Conservation (phyloP, 129 eudicot species). For the sunflower (Helianthus annuus) region DNA sequence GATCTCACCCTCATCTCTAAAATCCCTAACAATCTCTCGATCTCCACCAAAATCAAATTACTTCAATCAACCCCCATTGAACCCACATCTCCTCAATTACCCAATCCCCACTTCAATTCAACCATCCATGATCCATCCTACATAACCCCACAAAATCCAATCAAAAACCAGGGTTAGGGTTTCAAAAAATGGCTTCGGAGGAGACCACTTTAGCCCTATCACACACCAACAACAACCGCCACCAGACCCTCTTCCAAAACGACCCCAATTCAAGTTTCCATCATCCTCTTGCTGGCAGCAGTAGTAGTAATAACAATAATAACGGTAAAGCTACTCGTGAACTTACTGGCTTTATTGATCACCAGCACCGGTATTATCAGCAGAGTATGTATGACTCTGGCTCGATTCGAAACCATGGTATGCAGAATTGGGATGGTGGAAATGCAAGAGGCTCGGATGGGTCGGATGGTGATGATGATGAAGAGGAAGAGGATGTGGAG, state of each 20-base stretch:
- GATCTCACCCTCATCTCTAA: not conserved
- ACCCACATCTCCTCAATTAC: constrained; percentile 3
- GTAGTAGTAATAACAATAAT: constrained; percentile 38
- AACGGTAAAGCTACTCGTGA: constrained; percentile 51
- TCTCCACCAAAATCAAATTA: constrained; percentile 15
- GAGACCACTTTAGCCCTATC: constrained; percentile 49
- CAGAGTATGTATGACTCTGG: constrained; percentile 40
- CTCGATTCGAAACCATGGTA: constrained; percentile 13
- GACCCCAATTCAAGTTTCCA: constrained; percentile 35
- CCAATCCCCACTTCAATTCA: constrained; percentile 5
- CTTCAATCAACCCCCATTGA: not conserved
- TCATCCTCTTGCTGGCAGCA: constrained; percentile 21
- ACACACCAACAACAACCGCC: constrained; percentile 22
- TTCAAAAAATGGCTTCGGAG: constrained; percentile 47
- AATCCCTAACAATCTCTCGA: not conserved
- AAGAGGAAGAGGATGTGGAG: constrained; percentile 35
- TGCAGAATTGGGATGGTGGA: constrained; percentile 50
- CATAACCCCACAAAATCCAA: not conserved
- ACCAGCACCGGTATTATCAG: constrained; percentile 38
- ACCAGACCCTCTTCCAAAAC: constrained; percentile 60
- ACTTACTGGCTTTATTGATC: constrained; percentile 47
- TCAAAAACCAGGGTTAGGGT: constrained; percentile 24
- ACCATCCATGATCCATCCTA: not conserved
- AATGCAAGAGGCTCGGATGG: constrained; percentile 35
- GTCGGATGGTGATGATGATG: constrained; percentile 52